Conservation (phyloP, 2,329 filamentous ascomycete species). For the Cytospora leucostoma region DNA sequence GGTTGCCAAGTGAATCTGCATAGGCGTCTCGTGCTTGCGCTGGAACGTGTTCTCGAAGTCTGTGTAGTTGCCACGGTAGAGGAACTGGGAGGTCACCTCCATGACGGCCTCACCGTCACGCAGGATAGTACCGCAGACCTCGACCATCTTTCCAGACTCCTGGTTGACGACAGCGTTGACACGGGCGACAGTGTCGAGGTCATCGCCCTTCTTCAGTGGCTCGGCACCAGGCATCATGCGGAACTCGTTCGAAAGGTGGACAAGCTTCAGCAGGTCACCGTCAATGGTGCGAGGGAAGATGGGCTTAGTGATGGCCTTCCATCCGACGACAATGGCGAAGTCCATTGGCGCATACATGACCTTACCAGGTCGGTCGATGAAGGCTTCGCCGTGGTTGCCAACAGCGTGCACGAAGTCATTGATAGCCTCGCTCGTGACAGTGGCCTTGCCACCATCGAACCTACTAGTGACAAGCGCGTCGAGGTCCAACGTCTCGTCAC, state of each 20-base stretch:
- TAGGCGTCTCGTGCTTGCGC: slow-evolving; percentile 91
- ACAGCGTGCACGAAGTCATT: slow-evolving; percentile 99
- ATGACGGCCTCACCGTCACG: slow-evolving; percentile 84
- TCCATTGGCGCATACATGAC: slow-evolving; percentile 97
- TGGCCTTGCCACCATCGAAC: slow-evolving; percentile 87
- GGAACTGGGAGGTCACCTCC: slow-evolving; percentile 97
- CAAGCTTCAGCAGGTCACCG: slow-evolving; percentile 91
- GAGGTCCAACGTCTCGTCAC: slow-evolving; percentile 78
- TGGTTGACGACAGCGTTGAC: slow-evolving; percentile 99
- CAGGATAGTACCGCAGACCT: slow-evolving; percentile 95
- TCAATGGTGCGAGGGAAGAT: slow-evolving; percentile 98
- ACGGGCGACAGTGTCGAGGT: slow-evolving; percentile 88
- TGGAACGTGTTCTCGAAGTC: slow-evolving; percentile 99
- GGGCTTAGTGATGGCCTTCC: slow-evolving; percentile 99
- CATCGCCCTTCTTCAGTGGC: slow-evolving; percentile 92
- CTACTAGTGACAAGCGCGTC: slow-evolving; percentile 81
- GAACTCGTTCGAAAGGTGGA: slow-evolving; percentile 96
- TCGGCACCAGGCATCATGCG: slow-evolving; percentile 96
- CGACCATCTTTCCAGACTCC: slow-evolving; percentile 98
- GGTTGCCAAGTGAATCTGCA: slow-evolving; percentile 85
- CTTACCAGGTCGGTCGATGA: slow-evolving; percentile 93
- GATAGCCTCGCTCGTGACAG: slow-evolving; percentile 88
- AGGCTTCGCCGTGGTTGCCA: slow-evolving; percentile 95
- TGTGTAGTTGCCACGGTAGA: slow-evolving; percentile 89
- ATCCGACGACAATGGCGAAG: slow-evolving; percentile 95